phyloP scores from a whole-genome alignment of 2,329 filamentous ascomycete genomes.

The Lasiodiplodia sp. region DNA sequence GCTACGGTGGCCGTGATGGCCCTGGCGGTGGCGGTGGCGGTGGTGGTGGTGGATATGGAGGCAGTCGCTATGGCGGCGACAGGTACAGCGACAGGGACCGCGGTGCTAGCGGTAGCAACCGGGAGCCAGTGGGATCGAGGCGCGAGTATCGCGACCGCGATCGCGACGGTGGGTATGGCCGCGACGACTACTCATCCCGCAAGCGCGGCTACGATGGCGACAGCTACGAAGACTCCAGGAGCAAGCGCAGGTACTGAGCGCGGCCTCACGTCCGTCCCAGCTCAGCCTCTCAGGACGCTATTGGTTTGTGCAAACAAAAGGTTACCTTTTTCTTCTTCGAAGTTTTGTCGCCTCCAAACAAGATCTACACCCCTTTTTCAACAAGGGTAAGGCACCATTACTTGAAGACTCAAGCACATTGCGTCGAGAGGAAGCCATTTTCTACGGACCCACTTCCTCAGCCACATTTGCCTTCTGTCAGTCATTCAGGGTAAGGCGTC shows the following conservation, averaged over 20 bases:
- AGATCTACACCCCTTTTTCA: constrained; percentile 24
- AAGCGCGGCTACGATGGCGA: constrained; percentile 74
- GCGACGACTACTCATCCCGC: constrained; percentile 56
- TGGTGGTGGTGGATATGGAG: constrained; percentile 44
- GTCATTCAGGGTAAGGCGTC: constrained; percentile 26
- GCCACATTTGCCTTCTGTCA: background rate
- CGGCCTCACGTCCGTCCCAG: constrained; percentile 16
- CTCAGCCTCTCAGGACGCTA: constrained; percentile 11
- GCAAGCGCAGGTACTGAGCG: constrained; percentile 62
- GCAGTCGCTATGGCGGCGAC: constrained; percentile 54
- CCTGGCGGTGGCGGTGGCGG: constrained; percentile 43
- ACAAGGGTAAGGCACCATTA: constrained; percentile 29
- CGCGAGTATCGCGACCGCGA: constrained; percentile 61
- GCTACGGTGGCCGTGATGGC: constrained; percentile 34
- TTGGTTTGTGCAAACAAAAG: constrained; percentile 31
- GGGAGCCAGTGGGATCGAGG: constrained; percentile 78
- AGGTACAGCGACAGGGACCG: constrained; percentile 37
- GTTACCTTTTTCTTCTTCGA: constrained; percentile 29
- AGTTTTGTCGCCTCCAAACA: constrained; percentile 12
- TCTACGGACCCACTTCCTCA: background rate
- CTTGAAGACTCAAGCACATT: constrained; percentile 14
- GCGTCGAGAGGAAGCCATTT: constrained; percentile 3
- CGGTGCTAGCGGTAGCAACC: constrained; percentile 76
- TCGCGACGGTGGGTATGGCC: constrained; percentile 30
- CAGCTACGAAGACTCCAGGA: constrained; percentile 77